Evolutionary conservation across 2,329 filamentous ascomycete species (phyloP), one percentile per base, ranked within the genome.

Genomic region (Zalaria obscura): DNA sequence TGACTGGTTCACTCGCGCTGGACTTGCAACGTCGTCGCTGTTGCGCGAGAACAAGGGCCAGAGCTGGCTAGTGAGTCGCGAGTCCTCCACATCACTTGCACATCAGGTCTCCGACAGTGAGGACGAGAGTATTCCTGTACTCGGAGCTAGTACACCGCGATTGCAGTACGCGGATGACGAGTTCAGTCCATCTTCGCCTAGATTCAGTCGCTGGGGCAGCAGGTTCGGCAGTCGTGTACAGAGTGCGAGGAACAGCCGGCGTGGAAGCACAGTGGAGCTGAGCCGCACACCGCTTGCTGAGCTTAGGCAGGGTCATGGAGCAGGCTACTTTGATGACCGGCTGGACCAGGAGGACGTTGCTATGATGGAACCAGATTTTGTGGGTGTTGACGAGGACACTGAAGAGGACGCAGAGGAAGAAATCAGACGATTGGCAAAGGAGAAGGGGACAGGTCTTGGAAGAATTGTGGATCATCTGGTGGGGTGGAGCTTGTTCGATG

Each of bases 31-130:
- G 4, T 69, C 73, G 2, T 68, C 70, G 4, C 67, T 73, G 18
- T 68, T 73, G 4, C 63, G 73, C 32, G 74, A 78, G 49, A 68
- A 68, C 43, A 78, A 78, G 49, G 75, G 75, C n/a, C 74, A 78
- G 51, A 69, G 68, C 42, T 78, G 75, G 75, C 62, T 78, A 3
- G 62, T 65, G 3, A 68, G 74, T 40, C 63, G 72, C 26, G 69
- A 73, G 46, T 74, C 68, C 45, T 70, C 68, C 1, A 77, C 74
- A 1, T 70, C 66, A 36, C 59, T 77, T 3, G 65, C 67, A 28
- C 35, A 35, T 25, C 32, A 29, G 3, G 36, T 35, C 5, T 38
- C 42, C 34, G 42, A 44, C 35, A 11, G 26, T 18, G 43, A 41
- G 33, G 40, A 44, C 28, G 39, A 27, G 27, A 34, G 36, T 7